Evolutionary conservation across 176 grass and related monocot genomes (phyloP).

Genomic region (Pharus latifolius): DNA sequence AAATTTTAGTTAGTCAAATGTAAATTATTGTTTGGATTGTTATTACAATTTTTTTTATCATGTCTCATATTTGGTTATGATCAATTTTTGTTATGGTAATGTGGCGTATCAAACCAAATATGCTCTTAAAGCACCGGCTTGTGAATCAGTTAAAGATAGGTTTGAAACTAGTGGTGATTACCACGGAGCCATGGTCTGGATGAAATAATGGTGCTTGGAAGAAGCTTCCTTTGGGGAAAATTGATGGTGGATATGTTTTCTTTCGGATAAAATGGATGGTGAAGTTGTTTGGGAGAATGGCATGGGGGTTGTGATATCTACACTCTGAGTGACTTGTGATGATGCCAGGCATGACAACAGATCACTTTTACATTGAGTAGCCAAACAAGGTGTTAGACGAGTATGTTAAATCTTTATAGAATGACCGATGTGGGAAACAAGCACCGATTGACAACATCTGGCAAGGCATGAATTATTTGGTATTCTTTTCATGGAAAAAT

Average conservation of each 20-base stretch:
- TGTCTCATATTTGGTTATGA: no score
- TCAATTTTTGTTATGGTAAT: no score
- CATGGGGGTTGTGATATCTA: not conserved
- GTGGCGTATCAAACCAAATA: no score
- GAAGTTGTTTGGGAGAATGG: not conserved
- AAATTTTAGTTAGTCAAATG: no score
- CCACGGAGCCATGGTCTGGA: not conserved
- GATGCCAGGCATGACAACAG: not conserved
- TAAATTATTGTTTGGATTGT: no score
- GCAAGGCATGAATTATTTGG: no score
- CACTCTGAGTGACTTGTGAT: not conserved
- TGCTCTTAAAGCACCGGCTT: not conserved
- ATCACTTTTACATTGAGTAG: not conserved
- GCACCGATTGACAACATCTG: no score
- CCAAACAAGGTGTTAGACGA: not conserved
- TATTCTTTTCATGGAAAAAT: no score
- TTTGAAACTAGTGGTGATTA: not conserved
- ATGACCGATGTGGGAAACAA: no score
- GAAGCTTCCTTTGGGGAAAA: not conserved
- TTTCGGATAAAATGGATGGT: not conserved
- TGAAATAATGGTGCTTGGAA: not conserved
- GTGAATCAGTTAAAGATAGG: not conserved
- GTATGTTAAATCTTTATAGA: no score
- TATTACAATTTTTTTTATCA: no score
- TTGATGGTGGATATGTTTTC: no score